Percentiles rank a stretch among this genome's conserved stretches.
Conservation (phyloP, 768 basidiomycete genomes). For the Sutorius australiensis region DNA sequence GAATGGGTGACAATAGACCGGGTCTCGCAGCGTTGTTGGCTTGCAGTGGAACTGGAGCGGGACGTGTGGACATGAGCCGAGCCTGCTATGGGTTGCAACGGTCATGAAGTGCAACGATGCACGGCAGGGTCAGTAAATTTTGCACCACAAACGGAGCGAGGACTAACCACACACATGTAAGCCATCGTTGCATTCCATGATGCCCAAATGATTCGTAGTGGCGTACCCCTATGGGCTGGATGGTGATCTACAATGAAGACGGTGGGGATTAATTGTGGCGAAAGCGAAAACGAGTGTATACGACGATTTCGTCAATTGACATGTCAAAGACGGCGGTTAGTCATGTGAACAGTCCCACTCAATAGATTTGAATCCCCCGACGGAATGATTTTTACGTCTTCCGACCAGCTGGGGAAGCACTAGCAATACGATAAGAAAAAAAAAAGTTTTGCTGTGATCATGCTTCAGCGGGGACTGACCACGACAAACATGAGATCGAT, state of each 20-base stretch:
- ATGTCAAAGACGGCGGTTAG: not conserved
- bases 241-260: not conserved
- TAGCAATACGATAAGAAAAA: constrained; percentile 10
- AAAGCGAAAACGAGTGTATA: not conserved
- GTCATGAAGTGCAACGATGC: constrained; percentile 14
- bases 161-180: not conserved
- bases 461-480: not conserved
- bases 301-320: constrained; percentile 2
- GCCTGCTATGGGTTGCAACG: not conserved
- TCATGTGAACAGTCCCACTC: not conserved
- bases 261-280: not conserved
- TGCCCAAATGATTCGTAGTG: not conserved
- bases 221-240: not conserved
- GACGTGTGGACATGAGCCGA: not conserved
- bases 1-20: not conserved
- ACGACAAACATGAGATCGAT: not conserved
- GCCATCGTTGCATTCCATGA: not conserved
- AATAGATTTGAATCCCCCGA: constrained; percentile 2
- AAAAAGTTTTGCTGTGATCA: constrained; percentile 1
- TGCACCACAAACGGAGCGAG: not conserved
- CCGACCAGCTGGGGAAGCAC: not conserved
- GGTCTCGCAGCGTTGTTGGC: not conserved
- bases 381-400: constrained; percentile 19
- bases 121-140: not conserved
- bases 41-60: not conserved